These are phyloP conservation scores for Candida glucosophila DNA, from an alignment of 1,139 yeast species.

Conservation along the genomic window DNA sequence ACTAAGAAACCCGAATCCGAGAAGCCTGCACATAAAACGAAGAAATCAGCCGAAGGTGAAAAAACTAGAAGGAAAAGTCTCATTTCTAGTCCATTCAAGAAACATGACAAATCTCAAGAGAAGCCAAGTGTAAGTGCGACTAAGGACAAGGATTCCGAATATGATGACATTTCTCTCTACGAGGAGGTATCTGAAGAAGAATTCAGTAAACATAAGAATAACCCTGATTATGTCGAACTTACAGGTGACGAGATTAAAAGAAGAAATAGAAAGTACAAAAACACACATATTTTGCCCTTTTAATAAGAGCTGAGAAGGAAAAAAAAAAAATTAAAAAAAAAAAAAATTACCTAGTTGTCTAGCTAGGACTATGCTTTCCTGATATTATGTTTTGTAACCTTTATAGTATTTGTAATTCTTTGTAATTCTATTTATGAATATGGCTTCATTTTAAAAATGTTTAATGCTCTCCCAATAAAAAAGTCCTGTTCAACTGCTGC, in stretches of 20 bases:
- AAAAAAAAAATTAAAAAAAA: no score
- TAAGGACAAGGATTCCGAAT: conserved; percentile 7
- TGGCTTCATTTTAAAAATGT: no score
- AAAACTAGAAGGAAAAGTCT: conserved; percentile 7
- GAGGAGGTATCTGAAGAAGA: conserved; percentile 46
- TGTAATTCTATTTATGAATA: no score
- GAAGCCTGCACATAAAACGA: conserved; percentile 11
- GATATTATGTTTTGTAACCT: no score
- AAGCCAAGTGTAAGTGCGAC: conserved; percentile 4
- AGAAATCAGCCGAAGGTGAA: conserved; percentile 10
- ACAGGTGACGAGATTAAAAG: conserved; percentile 26
- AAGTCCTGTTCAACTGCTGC: no score
- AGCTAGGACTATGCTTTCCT: no score
- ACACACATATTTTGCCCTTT: no score
- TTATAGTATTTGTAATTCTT: no score
- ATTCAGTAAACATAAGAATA: conserved; percentile 31
- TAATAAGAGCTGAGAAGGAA: no score
- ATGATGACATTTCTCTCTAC: conserved; percentile 35
- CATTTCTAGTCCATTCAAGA: conserved; percentile 9
- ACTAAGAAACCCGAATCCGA: conserved; percentile 17
- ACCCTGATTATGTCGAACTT: conserved; percentile 45
- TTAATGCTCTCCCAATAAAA: no score
- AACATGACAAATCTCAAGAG: conserved; percentile 4
- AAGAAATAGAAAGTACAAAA: no score
- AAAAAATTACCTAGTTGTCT: no score